phyloP scores from a whole-genome alignment of 2,329 filamentous ascomycete species.

The Talaromyces atroroseus region DNA sequence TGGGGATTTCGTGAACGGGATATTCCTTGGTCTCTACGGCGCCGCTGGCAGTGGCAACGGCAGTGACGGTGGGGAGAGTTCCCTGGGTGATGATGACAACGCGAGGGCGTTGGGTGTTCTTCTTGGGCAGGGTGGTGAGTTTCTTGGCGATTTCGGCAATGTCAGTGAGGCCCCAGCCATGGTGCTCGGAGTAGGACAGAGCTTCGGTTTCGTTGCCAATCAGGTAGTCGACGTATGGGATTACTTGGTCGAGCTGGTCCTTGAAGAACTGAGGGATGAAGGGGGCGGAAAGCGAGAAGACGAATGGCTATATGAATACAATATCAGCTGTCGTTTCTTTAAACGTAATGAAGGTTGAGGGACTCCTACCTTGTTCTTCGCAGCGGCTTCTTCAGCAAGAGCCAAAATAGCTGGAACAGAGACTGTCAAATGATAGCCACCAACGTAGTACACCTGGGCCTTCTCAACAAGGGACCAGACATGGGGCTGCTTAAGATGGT shows the following conservation, averaged over 20 bases:
- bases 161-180: conserved; percentile 68
- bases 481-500: conserved; percentile 83
- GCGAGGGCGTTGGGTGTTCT: conserved; percentile 76
- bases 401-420: conserved; percentile 86
- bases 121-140: conserved; percentile 85
- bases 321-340: neutral
- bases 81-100: conserved; percentile 92
- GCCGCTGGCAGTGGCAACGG: conserved; percentile 62
- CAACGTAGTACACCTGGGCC: conserved; percentile 85
- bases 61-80: conserved; percentile 82
- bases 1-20: conserved; percentile 72
- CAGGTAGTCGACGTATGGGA: conserved; percentile 91
- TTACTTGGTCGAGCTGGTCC: conserved; percentile 77
- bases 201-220: conserved; percentile 98
- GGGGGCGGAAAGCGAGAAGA: conserved; percentile 86
- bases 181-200: conserved; percentile 75
- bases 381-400: conserved; percentile 81
- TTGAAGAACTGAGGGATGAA: conserved; percentile 99
- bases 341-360: neutral
- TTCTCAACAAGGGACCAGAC: conserved; percentile 90
- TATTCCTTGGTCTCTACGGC: conserved; percentile 65
- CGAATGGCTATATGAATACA: conserved; percentile 53
- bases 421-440: conserved; percentile 96
- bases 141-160: conserved; percentile 78
- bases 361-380: conserved; percentile 68